phyloP scores from a whole-genome alignment of 106 monocot genomes.

The Dendrobium nobile region DNA sequence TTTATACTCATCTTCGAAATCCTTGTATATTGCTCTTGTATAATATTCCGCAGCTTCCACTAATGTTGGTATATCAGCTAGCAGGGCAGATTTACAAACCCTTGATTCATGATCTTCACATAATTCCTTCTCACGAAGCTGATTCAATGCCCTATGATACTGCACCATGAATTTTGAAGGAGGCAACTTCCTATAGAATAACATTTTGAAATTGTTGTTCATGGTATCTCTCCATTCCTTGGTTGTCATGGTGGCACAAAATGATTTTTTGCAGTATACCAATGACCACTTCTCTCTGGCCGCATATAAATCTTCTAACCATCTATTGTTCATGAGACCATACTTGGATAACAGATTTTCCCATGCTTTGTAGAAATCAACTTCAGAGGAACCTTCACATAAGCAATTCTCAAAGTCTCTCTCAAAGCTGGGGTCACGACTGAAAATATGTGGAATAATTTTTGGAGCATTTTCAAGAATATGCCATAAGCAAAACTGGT shows the following conservation, averaged over 20 bases:
- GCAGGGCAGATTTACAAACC: slow-evolving; percentile 16
- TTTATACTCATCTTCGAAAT: slow-evolving; percentile 50
- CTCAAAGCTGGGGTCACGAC: slow-evolving; percentile 22
- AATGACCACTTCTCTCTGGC: slow-evolving; percentile 42
- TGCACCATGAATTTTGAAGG: slow-evolving; percentile 36
- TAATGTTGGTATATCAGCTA: slow-evolving; percentile 39
- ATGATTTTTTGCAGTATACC: slow-evolving; percentile 27
- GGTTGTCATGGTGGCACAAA: slow-evolving; percentile 40
- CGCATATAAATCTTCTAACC: slow-evolving; percentile 30
- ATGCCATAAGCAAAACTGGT: slow-evolving; percentile 49
- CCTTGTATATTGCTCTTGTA: slow-evolving; percentile 31
- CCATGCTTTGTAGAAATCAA: slow-evolving; percentile 39
- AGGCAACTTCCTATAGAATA: slow-evolving; percentile 44
- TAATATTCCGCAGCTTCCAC: slow-evolving; percentile 44
- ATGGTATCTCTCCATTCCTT: slow-evolving; percentile 38
- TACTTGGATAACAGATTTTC: slow-evolving; percentile 23
- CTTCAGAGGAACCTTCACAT: slow-evolving; percentile 32
- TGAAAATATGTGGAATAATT: slow-evolving; percentile 18
- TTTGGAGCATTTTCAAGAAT: slow-evolving; percentile 28
- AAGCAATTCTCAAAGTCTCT: slow-evolving; percentile 40
- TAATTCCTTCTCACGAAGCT: slow-evolving; percentile 40
- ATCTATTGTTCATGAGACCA: slow-evolving; percentile 23
- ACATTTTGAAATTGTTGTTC: slow-evolving; percentile 28
- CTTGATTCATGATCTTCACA: slow-evolving; percentile 30
- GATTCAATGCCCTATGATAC: slow-evolving; percentile 31